Evolutionary conservation across 1,284 basidiomycete species (phyloP).

Genomic region (Psilocybe mexicana): DNA sequence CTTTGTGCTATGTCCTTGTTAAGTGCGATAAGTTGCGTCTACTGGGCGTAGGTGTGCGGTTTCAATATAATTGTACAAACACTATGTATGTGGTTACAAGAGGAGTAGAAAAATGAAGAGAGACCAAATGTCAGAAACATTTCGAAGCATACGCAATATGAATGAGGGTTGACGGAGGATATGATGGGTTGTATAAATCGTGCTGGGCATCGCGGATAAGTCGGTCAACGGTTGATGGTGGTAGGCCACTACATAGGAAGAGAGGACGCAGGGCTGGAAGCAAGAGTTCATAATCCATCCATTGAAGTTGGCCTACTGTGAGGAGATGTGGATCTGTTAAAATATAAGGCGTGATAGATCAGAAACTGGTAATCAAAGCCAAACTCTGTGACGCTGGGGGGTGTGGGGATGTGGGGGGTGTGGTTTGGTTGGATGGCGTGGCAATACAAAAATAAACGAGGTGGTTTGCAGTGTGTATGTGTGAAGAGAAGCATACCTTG

Average conservation of each 20-base stretch:
- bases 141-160: conserved; percentile 63
- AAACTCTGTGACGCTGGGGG: background rate
- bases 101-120: background rate
- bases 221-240: conserved; percentile 50
- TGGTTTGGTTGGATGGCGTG: background rate
- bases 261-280: conserved; percentile 60
- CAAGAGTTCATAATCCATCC: conserved; percentile 69
- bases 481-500: conserved; percentile 37
- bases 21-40: background rate
- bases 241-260: conserved; percentile 51
- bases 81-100: background rate
- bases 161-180: conserved; percentile 49
- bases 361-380: conserved; percentile 4
- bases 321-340: conserved; percentile 40
- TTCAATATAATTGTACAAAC: background rate
- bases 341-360: background rate
- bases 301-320: conserved; percentile 65
- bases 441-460: conserved; percentile 11
- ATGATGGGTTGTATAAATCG: conserved; percentile 63
- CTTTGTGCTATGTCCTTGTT: background rate
- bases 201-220: conserved; percentile 61
- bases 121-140: conserved; percentile 12
- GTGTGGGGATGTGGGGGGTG: no score
- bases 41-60: background rate
- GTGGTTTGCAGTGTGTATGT: background rate